Conservation (phyloP, 768 basidiomycete genomes). For the Solioccasus polychromus region DNA sequence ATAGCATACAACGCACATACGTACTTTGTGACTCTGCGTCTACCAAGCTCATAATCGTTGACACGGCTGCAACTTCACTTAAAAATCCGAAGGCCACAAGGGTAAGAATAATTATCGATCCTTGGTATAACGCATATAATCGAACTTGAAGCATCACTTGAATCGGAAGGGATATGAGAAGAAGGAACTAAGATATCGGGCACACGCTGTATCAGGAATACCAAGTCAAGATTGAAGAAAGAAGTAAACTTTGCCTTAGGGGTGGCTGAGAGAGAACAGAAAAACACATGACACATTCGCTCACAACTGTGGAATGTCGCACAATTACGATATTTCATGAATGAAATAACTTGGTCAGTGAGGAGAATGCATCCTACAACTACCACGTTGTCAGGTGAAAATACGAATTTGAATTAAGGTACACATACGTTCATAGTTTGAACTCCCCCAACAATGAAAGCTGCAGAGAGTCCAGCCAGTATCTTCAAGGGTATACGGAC, state of each 20-base stretch:
- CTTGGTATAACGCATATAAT: constrained; percentile 13
- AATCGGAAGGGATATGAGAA: neutral
- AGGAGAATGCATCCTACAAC: constrained; percentile 9
- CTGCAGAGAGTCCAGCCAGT: neutral
- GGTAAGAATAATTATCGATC: constrained; percentile 8
- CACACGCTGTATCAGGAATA: constrained; percentile 13
- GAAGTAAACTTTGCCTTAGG: constrained; percentile 13
- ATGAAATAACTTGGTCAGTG: too few species aligned
- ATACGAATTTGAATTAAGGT: too few species aligned
- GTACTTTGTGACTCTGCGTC: constrained; percentile 3
- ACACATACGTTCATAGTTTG: too few species aligned
- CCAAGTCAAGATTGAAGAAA: constrained; percentile 10
- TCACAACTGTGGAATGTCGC: constrained; percentile 10
- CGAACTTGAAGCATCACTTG: constrained; percentile 17
- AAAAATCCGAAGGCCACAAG: constrained; percentile 11
- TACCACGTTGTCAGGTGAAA: neutral
- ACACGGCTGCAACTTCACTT: constrained; percentile 12
- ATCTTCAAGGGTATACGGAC: neutral
- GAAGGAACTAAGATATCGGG: neutral
- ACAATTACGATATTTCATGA: neutral
- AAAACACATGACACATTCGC: neutral
- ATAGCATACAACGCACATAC: neutral
- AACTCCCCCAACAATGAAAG: constrained; percentile 11
- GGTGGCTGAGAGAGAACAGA: neutral
- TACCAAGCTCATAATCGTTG: constrained; percentile 4